These are phyloP conservation scores for Lagenaria siceraria DNA, from an alignment of 306 rosid genomes.

Conservation along the genomic window DNA sequence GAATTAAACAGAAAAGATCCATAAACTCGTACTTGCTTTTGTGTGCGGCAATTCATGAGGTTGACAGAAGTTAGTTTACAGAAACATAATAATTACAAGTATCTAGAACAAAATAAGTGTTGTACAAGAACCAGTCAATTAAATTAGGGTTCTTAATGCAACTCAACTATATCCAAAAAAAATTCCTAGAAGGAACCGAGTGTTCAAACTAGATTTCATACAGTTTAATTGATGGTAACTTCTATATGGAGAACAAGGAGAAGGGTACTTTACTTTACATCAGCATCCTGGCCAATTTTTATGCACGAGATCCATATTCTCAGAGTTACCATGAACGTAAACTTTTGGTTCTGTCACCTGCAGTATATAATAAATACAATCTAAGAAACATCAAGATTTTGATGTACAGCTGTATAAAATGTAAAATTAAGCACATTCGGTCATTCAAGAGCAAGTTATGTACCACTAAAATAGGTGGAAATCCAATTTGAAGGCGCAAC, in stretches of 20 bases:
- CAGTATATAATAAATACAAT: neutral
- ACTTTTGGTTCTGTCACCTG: conserved; percentile 74
- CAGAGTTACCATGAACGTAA: conserved; percentile 46
- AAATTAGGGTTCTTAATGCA: neutral
- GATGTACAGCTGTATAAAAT: neutral
- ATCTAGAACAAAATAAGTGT: neutral
- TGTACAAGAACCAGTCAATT: neutral
- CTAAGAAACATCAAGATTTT: neutral
- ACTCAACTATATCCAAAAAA: conserved; percentile 4
- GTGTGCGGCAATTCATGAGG: neutral
- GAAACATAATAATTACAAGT: neutral
- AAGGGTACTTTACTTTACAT: neutral
- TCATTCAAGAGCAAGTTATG: neutral
- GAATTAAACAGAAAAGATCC: neutral
- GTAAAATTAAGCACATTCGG: neutral
- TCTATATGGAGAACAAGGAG: neutral
- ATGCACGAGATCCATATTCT: conserved; percentile 23
- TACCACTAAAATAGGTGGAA: conserved; percentile 62
- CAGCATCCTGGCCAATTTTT: conserved; percentile 65
- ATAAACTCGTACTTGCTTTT: neutral
- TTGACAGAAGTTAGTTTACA: neutral
- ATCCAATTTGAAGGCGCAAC: conserved; percentile 26
- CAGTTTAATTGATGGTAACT: neutral
- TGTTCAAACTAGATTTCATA: neutral
- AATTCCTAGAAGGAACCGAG: neutral